These are phyloP conservation scores for Penicillium dipodomyicola DNA, from an alignment of 495 filamentous ascomycete genomes.

Conservation along the genomic window DNA sequence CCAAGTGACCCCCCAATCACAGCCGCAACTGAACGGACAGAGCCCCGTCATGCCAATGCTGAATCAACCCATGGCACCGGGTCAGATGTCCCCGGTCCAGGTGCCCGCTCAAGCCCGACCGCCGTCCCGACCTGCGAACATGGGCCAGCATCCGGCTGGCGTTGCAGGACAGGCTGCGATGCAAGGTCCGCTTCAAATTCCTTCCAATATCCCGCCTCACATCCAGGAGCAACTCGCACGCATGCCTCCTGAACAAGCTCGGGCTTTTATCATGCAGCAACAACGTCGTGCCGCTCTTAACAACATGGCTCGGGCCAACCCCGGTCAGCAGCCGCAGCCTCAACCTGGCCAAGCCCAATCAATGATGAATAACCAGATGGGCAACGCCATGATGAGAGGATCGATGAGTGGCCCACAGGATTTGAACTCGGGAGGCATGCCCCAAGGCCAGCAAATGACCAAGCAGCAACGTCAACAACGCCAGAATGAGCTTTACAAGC, in stretches of 20 bases:
- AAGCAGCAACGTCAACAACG: slow-evolving; percentile 40
- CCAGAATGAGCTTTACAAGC: slow-evolving; percentile 36
- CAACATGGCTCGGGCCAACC: slow-evolving; percentile 29
- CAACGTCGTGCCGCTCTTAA: slow-evolving; percentile 35
- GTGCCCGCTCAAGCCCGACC: slow-evolving; percentile 38
- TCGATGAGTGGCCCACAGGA: slow-evolving; percentile 37
- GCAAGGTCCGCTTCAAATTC: slow-evolving; percentile 37
- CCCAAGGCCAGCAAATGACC: slow-evolving; percentile 37
- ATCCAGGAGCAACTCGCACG: slow-evolving; percentile 37
- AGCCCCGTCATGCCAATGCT: slow-evolving; percentile 59
- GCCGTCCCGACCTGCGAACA: slow-evolving; percentile 36
- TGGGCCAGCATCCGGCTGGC: slow-evolving; percentile 34
- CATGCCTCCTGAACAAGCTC: slow-evolving; percentile 38
- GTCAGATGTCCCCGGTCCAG: slow-evolving; percentile 46
- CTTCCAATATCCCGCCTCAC: slow-evolving; percentile 33
- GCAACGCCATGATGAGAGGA: slow-evolving; percentile 33
- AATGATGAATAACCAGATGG: slow-evolving; percentile 39
- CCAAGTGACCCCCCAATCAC: slow-evolving; percentile 35
- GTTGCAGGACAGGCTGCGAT: slow-evolving; percentile 34
- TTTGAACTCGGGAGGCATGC: slow-evolving; percentile 31
- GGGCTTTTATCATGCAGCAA: slow-evolving; percentile 35
- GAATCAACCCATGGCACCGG: slow-evolving; percentile 55
- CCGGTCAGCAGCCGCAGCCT: slow-evolving; percentile 30
- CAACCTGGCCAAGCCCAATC: slow-evolving; percentile 40
- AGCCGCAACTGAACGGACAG: slow-evolving; percentile 47